Percentiles rank a stretch among this genome's conserved stretches.
Conservation (phyloP, 176 grass and related monocot species). For the Tuctoria greenei region DNA sequence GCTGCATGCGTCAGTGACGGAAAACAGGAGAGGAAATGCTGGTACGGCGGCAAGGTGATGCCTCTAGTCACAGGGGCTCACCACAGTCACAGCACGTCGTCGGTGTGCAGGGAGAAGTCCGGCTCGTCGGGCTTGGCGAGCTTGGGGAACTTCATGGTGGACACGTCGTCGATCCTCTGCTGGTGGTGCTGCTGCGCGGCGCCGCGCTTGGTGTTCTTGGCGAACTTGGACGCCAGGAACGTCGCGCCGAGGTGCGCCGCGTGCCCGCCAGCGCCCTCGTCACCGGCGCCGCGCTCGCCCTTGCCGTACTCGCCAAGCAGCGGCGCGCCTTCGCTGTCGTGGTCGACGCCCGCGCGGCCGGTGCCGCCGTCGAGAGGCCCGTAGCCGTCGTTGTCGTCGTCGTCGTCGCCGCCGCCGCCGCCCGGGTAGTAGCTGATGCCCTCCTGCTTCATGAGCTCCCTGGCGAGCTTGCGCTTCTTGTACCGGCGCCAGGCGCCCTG, state of each 20-base stretch:
- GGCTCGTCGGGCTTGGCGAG: slow-evolving; percentile 91
- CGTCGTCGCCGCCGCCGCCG: slow-evolving; percentile 1
- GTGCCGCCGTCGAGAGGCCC: neutral
- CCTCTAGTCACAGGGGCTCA: neutral
- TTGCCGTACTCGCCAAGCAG: slow-evolving; percentile 34
- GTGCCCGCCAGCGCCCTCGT: slow-evolving; percentile 10
- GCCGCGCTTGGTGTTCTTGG: slow-evolving; percentile 74
- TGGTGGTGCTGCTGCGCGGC: slow-evolving; percentile 38
- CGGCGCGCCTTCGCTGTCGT: slow-evolving; percentile 35
- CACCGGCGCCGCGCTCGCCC: neutral
- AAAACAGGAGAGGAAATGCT: neutral
- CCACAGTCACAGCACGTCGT: slow-evolving; percentile 44
- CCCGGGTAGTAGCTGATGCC: slow-evolving; percentile 36
- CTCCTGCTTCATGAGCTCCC: slow-evolving; percentile 76
- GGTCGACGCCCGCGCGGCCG: neutral
- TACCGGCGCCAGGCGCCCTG: slow-evolving; percentile 74
- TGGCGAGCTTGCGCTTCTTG: slow-evolving; percentile 77
- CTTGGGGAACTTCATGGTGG: slow-evolving; percentile 71
- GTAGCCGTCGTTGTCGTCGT: neutral
- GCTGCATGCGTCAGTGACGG: neutral
- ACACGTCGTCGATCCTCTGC: slow-evolving; percentile 39
- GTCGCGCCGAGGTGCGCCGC: slow-evolving; percentile 50
- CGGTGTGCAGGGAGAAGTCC: slow-evolving; percentile 68
- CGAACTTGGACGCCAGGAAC: slow-evolving; percentile 77
- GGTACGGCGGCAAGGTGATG: no score